These are phyloP conservation scores for Lagerstroemia speciosa DNA, from an alignment of 345 rosid genomes.

Conservation along the genomic window DNA sequence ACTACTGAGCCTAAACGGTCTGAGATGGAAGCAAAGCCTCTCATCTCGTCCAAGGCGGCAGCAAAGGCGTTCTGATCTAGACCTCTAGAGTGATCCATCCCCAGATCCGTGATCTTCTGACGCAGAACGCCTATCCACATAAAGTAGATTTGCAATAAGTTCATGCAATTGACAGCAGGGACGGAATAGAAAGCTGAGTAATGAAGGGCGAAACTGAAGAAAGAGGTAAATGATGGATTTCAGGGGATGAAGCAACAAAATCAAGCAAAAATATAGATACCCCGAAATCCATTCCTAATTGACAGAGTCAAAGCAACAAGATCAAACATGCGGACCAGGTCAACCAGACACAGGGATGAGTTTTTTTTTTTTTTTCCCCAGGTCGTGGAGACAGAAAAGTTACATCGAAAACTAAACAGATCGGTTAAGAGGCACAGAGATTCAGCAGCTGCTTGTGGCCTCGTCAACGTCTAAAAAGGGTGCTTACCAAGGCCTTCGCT, in stretches of 20 bases:
- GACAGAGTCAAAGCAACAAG: not conserved
- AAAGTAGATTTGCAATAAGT: constrained; percentile 2
- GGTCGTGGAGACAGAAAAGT: not conserved
- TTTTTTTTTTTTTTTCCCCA: no score
- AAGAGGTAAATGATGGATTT: no score
- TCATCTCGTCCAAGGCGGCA: constrained; percentile 39
- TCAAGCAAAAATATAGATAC: no score
- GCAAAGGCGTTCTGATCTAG: constrained; percentile 67
- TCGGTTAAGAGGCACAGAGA: not conserved
- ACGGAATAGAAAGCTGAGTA: no score
- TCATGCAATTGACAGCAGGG: not conserved
- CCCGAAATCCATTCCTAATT: no score
- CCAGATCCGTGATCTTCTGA: not conserved
- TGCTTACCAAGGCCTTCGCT: not conserved
- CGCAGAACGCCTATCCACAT: constrained; percentile 7
- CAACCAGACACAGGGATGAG: not conserved
- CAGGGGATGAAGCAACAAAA: no score
- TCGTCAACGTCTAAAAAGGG: not conserved
- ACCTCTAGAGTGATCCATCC: constrained; percentile 59
- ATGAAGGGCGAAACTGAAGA: no score
- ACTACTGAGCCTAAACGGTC: constrained; percentile 51
- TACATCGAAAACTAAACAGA: not conserved
- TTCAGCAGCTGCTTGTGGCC: not conserved
- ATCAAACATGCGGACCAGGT: not conserved
- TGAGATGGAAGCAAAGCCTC: constrained; percentile 33